Evolutionary conservation across 768 basidiomycete genomes (phyloP).

Genomic region (Phylloporus sp.): DNA sequence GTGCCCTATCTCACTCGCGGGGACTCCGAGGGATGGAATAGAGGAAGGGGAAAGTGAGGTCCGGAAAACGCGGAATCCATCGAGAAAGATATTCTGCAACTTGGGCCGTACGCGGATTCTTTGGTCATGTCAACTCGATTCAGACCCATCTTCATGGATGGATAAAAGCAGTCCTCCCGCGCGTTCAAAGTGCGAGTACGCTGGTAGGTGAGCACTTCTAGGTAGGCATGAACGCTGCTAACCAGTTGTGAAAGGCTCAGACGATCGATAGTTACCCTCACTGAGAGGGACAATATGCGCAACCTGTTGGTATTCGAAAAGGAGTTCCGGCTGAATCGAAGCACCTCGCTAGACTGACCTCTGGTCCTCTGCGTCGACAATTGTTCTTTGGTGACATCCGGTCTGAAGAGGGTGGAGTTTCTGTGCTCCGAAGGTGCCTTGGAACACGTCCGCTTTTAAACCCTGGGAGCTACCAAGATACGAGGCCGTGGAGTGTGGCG

Average conservation of each 20-base stretch:
- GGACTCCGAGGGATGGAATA: constrained; percentile 19
- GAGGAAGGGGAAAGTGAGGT: constrained; percentile 2
- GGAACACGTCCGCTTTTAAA: constrained; percentile 14
- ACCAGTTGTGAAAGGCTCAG: background rate
- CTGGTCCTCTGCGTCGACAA: constrained; percentile 17
- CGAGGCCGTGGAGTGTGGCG: constrained; percentile 13
- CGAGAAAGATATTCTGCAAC: constrained; percentile 60
- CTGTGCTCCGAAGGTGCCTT: background rate
- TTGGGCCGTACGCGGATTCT: constrained; percentile 65
- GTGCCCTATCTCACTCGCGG: constrained; percentile 49
- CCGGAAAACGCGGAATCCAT: constrained; percentile 49
- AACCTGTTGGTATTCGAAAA: constrained; percentile 49
- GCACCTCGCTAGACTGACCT: constrained; percentile 10
- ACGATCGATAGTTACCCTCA: constrained; percentile 56
- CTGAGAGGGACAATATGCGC: constrained; percentile 58
- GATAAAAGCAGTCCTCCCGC: constrained; percentile 46
- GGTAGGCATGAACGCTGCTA: too few relatives aligned
- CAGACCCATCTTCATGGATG: constrained; percentile 31
- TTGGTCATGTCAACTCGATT: constrained; percentile 37
- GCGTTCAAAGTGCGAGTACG: constrained; percentile 48
- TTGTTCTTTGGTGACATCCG: constrained; percentile 2
- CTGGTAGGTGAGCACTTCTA: too few relatives aligned
- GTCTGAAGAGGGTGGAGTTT: background rate
- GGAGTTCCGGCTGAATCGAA: constrained; percentile 47
- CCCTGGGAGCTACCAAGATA: constrained; percentile 3